A percentile compares a stretch with the other conserved stretches of the same genome.
Conservation (phyloP, 495 filamentous ascomycete species). For the Aspergillus asperescens region DNA sequence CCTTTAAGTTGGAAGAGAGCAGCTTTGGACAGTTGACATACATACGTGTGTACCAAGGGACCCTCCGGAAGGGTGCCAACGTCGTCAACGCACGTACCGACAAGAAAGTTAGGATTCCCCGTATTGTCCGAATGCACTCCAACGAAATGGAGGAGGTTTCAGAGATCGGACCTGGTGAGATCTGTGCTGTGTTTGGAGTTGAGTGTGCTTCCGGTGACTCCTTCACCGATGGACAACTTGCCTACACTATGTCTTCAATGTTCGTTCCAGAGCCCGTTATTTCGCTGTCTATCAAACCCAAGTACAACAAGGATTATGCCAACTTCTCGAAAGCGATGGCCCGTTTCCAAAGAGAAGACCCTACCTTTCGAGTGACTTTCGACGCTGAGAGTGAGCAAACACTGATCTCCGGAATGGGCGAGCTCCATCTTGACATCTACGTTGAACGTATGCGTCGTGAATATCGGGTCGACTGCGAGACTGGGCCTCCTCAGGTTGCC, state of each 20-base stretch:
- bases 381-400: constrained; percentile 89
- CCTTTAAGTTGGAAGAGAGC: constrained; percentile 98
- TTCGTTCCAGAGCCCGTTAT: constrained; percentile 98
- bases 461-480: constrained; percentile 90
- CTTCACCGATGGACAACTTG: constrained; percentile 91
- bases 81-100: constrained; percentile 90
- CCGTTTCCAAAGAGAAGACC: constrained; percentile 97
- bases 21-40: constrained; percentile 98
- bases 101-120: constrained; percentile 95
- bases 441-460: constrained; percentile 97
- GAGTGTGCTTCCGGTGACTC: constrained; percentile 98
- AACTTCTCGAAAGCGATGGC: constrained; percentile 99
- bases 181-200: constrained; percentile 97
- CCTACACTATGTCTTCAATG: constrained; percentile 97
- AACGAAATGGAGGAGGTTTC: constrained; percentile 97
- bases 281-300: constrained; percentile 94
- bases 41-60: constrained; percentile 96
- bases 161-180: constrained; percentile 92
- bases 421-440: constrained; percentile 95
- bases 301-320: constrained; percentile 82
- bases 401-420: constrained; percentile 98
- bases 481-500: constrained; percentile 94
- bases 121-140: constrained; percentile 99
- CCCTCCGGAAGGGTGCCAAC: constrained; percentile 77
- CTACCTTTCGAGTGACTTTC: constrained; percentile 92